Evolutionary conservation across 2,329 filamentous ascomycete genomes (phyloP).

Genomic region (Colletotrichum euphorbiae): DNA sequence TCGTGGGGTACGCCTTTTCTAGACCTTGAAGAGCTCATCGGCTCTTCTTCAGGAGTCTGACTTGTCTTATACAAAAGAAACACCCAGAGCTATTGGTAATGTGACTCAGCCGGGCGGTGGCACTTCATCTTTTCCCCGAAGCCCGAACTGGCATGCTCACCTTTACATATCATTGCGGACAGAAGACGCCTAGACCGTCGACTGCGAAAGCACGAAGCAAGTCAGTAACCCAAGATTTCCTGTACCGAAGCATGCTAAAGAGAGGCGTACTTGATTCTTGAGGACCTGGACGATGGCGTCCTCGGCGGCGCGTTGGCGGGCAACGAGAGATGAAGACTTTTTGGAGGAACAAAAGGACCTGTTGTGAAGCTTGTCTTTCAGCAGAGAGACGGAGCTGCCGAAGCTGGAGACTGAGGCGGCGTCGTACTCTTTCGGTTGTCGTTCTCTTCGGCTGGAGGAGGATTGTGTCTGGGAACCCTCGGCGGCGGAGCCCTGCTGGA

Average conservation of each 20-base stretch:
- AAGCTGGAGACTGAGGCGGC: conserved; percentile 40
- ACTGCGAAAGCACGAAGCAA: not conserved
- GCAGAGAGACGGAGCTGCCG: conserved; percentile 30
- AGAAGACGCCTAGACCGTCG: conserved; percentile 1
- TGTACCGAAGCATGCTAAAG: not conserved
- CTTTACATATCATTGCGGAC: conserved; percentile 14
- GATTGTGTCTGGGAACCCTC: conserved; percentile 13
- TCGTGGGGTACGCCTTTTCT: no score
- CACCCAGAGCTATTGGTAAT: not conserved
- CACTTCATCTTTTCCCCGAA: not conserved
- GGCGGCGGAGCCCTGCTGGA: conserved; percentile 21
- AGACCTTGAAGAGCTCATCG: not conserved
- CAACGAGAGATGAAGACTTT: conserved; percentile 26
- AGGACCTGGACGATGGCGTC: conserved; percentile 8
- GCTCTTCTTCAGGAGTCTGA: not conserved
- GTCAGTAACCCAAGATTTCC: not conserved
- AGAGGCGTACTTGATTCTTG: conserved; percentile 8
- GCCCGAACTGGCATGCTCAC: not conserved
- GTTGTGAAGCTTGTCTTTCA: conserved; percentile 17
- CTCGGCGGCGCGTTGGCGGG: conserved; percentile 34
- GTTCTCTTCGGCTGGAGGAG: conserved; percentile 7
- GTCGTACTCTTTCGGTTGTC: conserved; percentile 22
- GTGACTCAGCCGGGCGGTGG: not conserved
- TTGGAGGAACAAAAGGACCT: conserved; percentile 8
- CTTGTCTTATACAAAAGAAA: conserved; percentile 11